A percentile compares a stretch with the other conserved stretches of the same genome.
Conservation (phyloP, 2,329 filamentous ascomycete genomes). For the Paramyrothecium sp. region DNA sequence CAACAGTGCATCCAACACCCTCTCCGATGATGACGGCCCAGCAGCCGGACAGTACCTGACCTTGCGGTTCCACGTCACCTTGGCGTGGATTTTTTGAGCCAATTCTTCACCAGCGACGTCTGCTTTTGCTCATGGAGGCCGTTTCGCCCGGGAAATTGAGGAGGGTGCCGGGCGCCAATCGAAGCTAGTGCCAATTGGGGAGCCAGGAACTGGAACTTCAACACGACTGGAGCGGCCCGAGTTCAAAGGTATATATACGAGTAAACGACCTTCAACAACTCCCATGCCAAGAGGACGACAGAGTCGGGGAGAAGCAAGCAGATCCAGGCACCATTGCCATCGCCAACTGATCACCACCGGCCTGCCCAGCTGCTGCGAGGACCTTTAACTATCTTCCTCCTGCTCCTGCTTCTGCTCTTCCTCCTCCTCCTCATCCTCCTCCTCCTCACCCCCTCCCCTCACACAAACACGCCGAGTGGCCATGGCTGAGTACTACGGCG, state of each 20-base stretch:
- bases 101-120: neutral
- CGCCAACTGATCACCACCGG: too few relatives aligned
- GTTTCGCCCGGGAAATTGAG: neutral
- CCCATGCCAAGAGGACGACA: too few relatives aligned
- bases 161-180: neutral
- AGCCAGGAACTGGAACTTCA: neutral
- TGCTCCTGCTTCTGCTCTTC: too few relatives aligned
- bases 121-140: neutral
- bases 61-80: neutral
- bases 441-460: too few relatives aligned
- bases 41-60: neutral
- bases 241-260: neutral
- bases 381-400: too few relatives aligned
- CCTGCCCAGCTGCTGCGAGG: too few relatives aligned
- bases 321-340: too few relatives aligned
- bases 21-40: neutral
- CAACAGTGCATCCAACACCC: neutral
- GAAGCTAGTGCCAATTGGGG: neutral
- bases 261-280: too few relatives aligned
- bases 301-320: too few relatives aligned
- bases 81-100: neutral
- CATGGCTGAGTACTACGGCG: slow-evolving; percentile 24
- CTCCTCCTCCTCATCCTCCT: too few relatives aligned
- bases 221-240: neutral
- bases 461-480: slow-evolving; percentile 1